Base-by-base conservation (phyloP, 2,329 filamentous ascomycete genomes). In the Beauveria scarabaeidicola region DNA sequence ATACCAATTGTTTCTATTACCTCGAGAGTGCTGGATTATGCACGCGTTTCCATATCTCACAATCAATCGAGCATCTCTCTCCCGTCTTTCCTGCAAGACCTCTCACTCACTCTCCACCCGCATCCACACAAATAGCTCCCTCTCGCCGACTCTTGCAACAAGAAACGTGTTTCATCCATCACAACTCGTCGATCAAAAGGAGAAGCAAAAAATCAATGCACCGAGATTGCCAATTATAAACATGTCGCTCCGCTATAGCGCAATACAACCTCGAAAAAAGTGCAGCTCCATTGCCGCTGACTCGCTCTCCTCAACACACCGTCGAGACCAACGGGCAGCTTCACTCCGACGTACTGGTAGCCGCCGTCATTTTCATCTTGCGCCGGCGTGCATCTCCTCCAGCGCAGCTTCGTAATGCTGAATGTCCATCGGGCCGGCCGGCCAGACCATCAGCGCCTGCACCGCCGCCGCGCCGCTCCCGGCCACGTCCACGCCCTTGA, bases 391-490 rank as follows among this genome's bases (percentile, higher is more conserved):
- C 46, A 17, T 25, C 11, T 75, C 71, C 50, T 69, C 69, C 52
- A 89, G 66, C 38, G 82, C 80, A 50, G 73, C 76, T 71, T 93
- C 86, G 69, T 96, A 97, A 48, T 81, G 79, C 38, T 83, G 79
- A 58, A 96, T 67, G 61, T 89, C 82, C 63, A 97, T 71, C 5
- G 87, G 81, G 1, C 88, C 89, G 13, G 91, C 86, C 43, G 85
- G 79, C 86, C 92, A 96, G 3, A 96, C 71, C 67, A 91, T 76
- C 50, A 94, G 71, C 1, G 90, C 91, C 69, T 96, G 90, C 19
- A 96, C 76, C 60, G 75, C 72, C 17, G 64, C 61, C 52, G 60
- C 52, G 61, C 62, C 57, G 38, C 17, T 17, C 9, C 17, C 38
- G 15, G 7, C 17, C 40, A 19, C 40, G 40, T 17, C 40, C 2